Evolutionary conservation across 2,329 filamentous ascomycete genomes (phyloP).

Genomic region (Penicillium decumbens): DNA sequence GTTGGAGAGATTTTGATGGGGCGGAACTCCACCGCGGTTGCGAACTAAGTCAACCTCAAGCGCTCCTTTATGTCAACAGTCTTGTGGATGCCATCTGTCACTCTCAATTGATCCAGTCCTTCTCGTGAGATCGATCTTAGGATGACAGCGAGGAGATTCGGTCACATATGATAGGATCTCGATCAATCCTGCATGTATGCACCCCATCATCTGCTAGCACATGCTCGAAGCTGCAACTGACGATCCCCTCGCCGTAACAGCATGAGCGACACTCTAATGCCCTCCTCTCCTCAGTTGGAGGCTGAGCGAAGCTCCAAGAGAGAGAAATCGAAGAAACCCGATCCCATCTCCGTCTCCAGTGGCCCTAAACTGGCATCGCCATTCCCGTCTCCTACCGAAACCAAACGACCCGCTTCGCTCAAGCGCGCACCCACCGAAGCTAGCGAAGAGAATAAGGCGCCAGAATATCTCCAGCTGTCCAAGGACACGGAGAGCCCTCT

Average conservation of each 20-base stretch:
- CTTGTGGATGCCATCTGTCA: constrained; percentile 1
- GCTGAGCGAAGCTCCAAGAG: constrained; percentile 16
- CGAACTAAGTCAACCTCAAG: constrained; percentile 20
- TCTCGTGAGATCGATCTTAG: constrained; percentile 1
- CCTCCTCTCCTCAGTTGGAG: constrained; percentile 18
- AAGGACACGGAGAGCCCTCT: constrained; percentile 5
- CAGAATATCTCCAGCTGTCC: not conserved
- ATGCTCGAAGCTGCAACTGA: constrained; percentile 16
- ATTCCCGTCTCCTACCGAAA: constrained; percentile 28
- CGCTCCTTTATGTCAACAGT: constrained; percentile 26
- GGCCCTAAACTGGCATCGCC: constrained; percentile 25
- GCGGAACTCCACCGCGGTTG: constrained; percentile 29
- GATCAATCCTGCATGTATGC: constrained; percentile 23
- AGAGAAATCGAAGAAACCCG: constrained; percentile 18
- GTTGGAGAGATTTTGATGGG: constrained; percentile 22
- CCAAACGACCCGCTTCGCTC: constrained; percentile 18
- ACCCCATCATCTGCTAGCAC: constrained; percentile 1
- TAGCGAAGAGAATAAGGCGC: constrained; percentile 9
- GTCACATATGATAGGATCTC: constrained; percentile 14
- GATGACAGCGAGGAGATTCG: constrained; percentile 11
- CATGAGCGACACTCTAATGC: constrained; percentile 24
- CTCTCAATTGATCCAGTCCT: not conserved
- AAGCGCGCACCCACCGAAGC: constrained; percentile 14
- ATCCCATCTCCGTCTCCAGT: constrained; percentile 19
- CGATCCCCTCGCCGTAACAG: constrained; percentile 13